Evolutionary conservation across 305 asterid species (phyloP).

Genomic region (Fraxinus sp.): DNA sequence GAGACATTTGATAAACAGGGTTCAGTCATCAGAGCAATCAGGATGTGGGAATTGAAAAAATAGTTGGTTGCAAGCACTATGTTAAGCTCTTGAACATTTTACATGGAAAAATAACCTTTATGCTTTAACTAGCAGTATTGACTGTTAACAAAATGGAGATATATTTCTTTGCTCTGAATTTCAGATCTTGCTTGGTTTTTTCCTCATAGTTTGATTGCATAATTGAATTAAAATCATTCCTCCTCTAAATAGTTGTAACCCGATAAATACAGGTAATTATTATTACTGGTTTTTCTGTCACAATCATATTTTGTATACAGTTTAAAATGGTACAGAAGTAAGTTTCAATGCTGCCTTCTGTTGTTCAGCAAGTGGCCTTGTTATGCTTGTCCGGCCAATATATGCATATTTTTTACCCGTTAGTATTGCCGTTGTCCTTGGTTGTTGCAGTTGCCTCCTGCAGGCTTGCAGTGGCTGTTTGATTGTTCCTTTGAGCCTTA

Average conservation of each 20-base stretch:
- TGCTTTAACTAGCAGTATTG: constrained; percentile 1
- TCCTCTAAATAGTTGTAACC: neutral
- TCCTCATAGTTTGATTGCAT: neutral
- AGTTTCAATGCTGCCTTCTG: neutral
- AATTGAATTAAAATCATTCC: neutral
- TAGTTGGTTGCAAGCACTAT: neutral
- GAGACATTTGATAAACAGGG: neutral
- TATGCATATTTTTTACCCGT: neutral
- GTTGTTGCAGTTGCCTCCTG: neutral
- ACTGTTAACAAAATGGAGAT: neutral
- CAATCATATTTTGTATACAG: neutral
- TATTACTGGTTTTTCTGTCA: neutral
- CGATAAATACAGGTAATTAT: neutral
- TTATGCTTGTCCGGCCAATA: neutral
- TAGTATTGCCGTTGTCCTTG: neutral
- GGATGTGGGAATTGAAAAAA: neutral
- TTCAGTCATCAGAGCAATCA: constrained; percentile 16
- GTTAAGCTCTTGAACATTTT: neutral
- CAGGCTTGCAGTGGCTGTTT: neutral
- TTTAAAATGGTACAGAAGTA: neutral
- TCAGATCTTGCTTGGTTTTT: neutral
- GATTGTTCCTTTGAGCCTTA: neutral
- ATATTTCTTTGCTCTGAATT: neutral
- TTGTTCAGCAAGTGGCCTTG: neutral
- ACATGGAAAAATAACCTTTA: neutral